Evolutionary conservation across 1,284 basidiomycete species (phyloP).

Genomic region (Trichosporon asahii): DNA sequence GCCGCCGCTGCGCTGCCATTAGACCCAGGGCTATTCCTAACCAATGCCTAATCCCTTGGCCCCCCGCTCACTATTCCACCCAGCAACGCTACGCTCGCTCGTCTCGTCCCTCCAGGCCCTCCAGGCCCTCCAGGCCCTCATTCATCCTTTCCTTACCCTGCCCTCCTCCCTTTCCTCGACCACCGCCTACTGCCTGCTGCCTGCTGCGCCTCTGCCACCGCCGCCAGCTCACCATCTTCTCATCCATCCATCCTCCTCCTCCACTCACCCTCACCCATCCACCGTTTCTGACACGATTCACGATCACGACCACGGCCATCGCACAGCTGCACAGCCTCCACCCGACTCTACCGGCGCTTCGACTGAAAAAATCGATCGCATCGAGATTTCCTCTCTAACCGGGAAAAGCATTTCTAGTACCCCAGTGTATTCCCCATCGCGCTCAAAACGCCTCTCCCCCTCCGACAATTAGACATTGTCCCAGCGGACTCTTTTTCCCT

Average conservation of each 20-base stretch:
- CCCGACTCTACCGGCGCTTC: not conserved
- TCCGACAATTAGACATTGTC: slow-evolving; percentile 4
- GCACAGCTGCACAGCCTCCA: not conserved
- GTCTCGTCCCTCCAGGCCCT: not conserved
- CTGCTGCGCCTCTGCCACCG: not conserved
- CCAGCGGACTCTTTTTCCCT: slow-evolving; percentile 9
- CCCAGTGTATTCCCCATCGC: not conserved
- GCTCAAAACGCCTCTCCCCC: slow-evolving; percentile 7
- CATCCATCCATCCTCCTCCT: not conserved
- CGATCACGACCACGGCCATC: not conserved
- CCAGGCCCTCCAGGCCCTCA: not conserved
- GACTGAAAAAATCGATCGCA: not conserved
- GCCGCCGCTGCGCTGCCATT: too few relatives aligned
- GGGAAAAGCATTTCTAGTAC: not conserved
- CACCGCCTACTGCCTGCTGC: not conserved
- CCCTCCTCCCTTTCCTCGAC: not conserved
- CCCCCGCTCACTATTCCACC: not conserved
- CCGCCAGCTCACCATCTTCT: not conserved
- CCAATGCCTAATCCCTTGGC: not conserved
- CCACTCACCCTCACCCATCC: not conserved
- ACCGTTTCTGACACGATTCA: not conserved
- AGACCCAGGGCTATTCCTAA: not conserved
- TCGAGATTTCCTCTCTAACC: too few relatives aligned
- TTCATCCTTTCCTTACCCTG: not conserved
- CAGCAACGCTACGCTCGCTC: not conserved